Evolutionary conservation across 495 filamentous ascomycete species (phyloP).

Genomic region (Penicilliopsis zonata): DNA sequence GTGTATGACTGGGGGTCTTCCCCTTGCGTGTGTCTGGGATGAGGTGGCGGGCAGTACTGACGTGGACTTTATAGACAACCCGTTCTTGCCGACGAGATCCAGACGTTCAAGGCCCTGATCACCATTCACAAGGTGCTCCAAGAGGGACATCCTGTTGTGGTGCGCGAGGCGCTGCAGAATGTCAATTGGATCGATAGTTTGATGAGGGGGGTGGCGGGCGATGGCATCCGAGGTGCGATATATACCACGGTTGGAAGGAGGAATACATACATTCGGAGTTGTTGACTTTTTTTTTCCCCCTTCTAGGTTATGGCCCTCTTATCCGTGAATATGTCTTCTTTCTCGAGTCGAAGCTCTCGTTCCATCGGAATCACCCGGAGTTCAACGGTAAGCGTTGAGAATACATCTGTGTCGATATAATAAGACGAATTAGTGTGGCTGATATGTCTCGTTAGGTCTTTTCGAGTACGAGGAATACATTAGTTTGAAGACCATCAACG

Average conservation of each 20-base stretch:
- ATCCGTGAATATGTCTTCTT: slow-evolving; percentile 95
- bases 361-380: slow-evolving; percentile 92
- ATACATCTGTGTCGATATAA: too few species aligned
- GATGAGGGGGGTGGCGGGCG: slow-evolving; percentile 69
- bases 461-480: slow-evolving; percentile 99
- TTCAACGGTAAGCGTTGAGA: slow-evolving; percentile 77
- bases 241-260: background rate
- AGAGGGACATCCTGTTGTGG: slow-evolving; percentile 80
- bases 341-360: slow-evolving; percentile 80
- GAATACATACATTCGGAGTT: too few species aligned
- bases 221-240: slow-evolving; percentile 63
- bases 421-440: too few species aligned
- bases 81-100: slow-evolving; percentile 87
- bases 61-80: slow-evolving; percentile 52
- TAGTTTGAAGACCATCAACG: slow-evolving; percentile 93
- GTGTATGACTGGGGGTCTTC: slow-evolving; percentile 49
- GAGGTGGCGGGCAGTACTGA: background rate
- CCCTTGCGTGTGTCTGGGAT: background rate
- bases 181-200: slow-evolving; percentile 87
- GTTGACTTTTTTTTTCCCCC: too few species aligned
- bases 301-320: slow-evolving; percentile 74
- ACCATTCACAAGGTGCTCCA: slow-evolving; percentile 94
- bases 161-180: slow-evolving; percentile 83
- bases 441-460: slow-evolving; percentile 44
- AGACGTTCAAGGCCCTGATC: slow-evolving; percentile 88